Evolutionary conservation across 768 basidiomycete genomes (phyloP), one percentile per base, ranked within the genome.

Genomic region (Udeniomyces megalosporus): DNA sequence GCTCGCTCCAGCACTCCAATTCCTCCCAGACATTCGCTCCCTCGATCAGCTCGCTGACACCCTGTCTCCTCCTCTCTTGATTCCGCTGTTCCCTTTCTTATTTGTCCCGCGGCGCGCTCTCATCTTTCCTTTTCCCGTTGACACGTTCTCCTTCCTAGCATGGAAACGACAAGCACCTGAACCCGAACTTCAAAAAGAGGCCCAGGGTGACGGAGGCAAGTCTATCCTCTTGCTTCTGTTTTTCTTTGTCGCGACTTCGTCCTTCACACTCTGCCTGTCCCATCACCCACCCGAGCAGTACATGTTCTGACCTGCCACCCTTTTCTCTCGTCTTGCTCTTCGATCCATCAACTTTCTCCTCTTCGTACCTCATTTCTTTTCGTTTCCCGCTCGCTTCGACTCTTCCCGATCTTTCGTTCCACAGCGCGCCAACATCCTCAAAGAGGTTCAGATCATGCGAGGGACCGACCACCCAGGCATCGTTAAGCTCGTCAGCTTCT

Each of bases 371-470:
- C 56, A n/a, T 35, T 24, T 48, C 32, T 45, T 49, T 53, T 34
- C 32, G 3, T 32, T 45, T 54, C 31, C 45, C 47, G 24, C 22
- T 48, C 31, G 45, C 24, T 3, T 55, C 12, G 12, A 11, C 44
- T n/a, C n/a, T n/a, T n/a, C 24, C 22, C 45, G 20, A 15, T 61
- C 35, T 53, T 54, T 28, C 49, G 22, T 35, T 61, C 63, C 42
- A 62, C 74, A 99, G 95, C 88, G 95, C 66, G 83, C 93, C 66
- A 97, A 97, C 73, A 95, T 97, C 66, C 81, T 97, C 69, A 99
- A 99, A 81, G 95, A 99, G 83, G 95, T 99, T 14, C 91, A 95
- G 75, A 97, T 99, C 70, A 99, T 99, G 93, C 86, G 92, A 38
- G 88, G 88, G 17, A 86, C 82, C 57, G 83, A 85, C 66, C 91